Evolutionary conservation across 441 rosid genomes (phyloP), one percentile per base, ranked within the genome.

Genomic region (Dalechampia spathulata): DNA sequence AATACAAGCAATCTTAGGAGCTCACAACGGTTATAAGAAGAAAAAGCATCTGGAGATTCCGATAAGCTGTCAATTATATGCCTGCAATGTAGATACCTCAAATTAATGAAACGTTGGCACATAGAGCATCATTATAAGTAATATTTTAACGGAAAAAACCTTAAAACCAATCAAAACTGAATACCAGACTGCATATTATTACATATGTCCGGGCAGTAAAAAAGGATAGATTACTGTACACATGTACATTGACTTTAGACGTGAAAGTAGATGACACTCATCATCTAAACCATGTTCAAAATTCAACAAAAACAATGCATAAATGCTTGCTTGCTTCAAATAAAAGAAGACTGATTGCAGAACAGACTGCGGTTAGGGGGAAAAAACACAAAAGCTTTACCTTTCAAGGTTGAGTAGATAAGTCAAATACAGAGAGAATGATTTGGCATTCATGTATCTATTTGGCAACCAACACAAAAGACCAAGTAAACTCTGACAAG

Each of bases 391-490:
- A 56, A 46, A 45, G 66, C 54, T 30, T 76, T 71, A 87, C 99
- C 95, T 73, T 75, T 93, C 99, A 59, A 81, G 75, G 66, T 90
- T 77, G 67, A 93, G 82, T 46, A 87, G 60, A 60, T 36, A 57
- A 75, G 72, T 76, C 52, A 73, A 80, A 73, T 64, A 73, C 52
- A 66, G 70, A 60, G 76, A 70, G 69, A 85, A 70, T 56, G 94
- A 85, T 69, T 68, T 87, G 41, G 75, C 72, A 63, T 55, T 74
- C 74, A 83, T 62, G 64, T 66, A 80, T 57, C 71, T 86, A 77
- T 89, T 93, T 25, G 96, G 97, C 75, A 93, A 81, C 82, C 75
- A 72, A 64, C 84, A 75, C 38, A 90, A 71, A 52, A 83, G 72
- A 59, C 61, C 60, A 58, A 90, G 87, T 67, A 87, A 73, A 68